A percentile compares a stretch with the other conserved stretches of the same genome.
Evolutionary conservation across 202 grass and related monocot species (phyloP).

Genomic region (Zizania palustris): DNA sequence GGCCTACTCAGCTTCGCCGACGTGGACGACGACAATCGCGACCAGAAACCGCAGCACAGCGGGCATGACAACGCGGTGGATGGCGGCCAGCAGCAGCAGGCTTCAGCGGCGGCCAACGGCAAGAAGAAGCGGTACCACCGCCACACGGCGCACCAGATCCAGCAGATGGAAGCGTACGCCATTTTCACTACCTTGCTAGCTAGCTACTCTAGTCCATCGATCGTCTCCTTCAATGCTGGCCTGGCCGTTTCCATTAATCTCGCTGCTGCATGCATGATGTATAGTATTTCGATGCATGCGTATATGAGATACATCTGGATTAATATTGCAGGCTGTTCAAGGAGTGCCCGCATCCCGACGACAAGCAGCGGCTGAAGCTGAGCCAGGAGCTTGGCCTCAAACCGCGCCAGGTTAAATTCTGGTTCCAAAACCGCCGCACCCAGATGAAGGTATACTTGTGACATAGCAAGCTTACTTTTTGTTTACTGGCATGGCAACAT

Average conservation of each 20-base stretch:
- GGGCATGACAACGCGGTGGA: slow-evolving; percentile 36
- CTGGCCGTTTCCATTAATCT: not conserved
- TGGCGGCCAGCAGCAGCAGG: slow-evolving; percentile 4
- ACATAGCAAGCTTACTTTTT: no score
- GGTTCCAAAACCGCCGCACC: slow-evolving; percentile 98
- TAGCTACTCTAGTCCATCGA: no score
- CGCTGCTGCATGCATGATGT: no score
- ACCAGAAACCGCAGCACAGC: slow-evolving; percentile 43
- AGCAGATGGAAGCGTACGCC: slow-evolving; percentile 93
- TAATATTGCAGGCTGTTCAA: slow-evolving; percentile 99
- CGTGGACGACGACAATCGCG: slow-evolving; percentile 59
- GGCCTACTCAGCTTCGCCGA: slow-evolving; percentile 78
- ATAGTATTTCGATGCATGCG: no score
- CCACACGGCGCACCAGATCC: slow-evolving; percentile 95
- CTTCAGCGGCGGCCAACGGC: slow-evolving; percentile 24
- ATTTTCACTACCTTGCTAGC: no score
- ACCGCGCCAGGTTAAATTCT: slow-evolving; percentile 97
- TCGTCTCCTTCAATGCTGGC: not conserved
- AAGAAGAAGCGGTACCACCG: slow-evolving; percentile 98
- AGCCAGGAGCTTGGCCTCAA: slow-evolving; percentile 93
- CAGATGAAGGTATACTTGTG: slow-evolving; percentile 99
- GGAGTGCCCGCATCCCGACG: slow-evolving; percentile 96
- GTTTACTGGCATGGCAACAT: no score
- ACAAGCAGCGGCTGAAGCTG: slow-evolving; percentile 96
- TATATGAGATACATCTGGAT: no score